Evolutionary conservation across 148 eudicot genomes (phyloP).

Genomic region (Spergularia bocconei): DNA sequence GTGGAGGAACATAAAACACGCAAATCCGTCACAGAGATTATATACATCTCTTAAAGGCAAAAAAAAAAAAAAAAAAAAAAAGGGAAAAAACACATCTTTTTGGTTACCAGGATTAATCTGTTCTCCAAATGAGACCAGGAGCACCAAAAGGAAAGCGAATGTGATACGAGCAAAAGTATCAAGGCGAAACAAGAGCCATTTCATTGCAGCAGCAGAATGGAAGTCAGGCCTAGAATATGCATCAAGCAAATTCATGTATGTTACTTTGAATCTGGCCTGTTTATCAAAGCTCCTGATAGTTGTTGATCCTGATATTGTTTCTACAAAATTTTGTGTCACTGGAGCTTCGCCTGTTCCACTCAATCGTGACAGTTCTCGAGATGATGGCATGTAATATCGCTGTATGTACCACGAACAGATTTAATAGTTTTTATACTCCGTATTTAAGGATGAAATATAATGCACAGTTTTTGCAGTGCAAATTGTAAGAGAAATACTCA

Average conservation of each 20-base stretch:
- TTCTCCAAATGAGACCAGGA: not conserved
- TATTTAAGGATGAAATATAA: too few species aligned
- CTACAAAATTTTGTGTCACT: constrained; percentile 13
- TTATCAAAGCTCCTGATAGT: constrained; percentile 15
- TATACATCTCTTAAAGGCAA: too few species aligned
- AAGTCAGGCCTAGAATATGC: constrained; percentile 19
- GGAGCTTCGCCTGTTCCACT: constrained; percentile 14
- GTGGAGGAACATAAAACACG: too few species aligned
- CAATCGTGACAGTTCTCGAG: constrained; percentile 23
- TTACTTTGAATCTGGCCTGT: constrained; percentile 11
- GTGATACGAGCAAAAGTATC: constrained; percentile 20
- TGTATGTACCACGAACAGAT: not conserved
- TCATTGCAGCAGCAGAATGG: constrained; percentile 25
- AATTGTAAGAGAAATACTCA: too few species aligned
- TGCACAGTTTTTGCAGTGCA: too few species aligned
- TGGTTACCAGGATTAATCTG: constrained; percentile 14
- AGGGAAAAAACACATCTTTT: not conserved
- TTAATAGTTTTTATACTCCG: too few species aligned
- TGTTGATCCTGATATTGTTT: constrained; percentile 16
- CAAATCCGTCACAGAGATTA: too few species aligned
- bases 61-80: too few species aligned
- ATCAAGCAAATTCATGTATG: constrained; percentile 21
- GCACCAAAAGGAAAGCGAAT: constrained; percentile 5
- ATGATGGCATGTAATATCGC: constrained; percentile 9
- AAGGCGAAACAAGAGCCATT: constrained; percentile 19